Percentiles rank a stretch among this genome's conserved stretches.
Conservation (phyloP, 2,329 filamentous ascomycete species). For the Penicillium sp. region DNA sequence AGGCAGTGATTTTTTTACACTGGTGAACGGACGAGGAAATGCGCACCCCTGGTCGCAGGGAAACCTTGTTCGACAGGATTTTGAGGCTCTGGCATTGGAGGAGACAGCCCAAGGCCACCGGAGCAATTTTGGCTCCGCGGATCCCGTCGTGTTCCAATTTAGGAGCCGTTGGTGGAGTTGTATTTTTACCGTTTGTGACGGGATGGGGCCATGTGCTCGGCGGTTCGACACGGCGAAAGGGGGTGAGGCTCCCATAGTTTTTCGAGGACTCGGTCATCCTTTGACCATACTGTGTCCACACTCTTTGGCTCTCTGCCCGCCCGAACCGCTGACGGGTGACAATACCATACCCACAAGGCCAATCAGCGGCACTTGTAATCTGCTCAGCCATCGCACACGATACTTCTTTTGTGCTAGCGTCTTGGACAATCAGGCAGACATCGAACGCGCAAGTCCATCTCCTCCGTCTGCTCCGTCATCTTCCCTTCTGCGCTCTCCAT, state of each 20-base stretch:
- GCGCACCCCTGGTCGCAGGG: conserved; percentile 1
- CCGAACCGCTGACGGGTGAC: conserved; percentile 2
- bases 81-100: conserved; percentile 1
- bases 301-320: background rate
- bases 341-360: conserved; percentile 10
- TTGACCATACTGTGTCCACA: background rate
- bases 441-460: conserved; percentile 29
- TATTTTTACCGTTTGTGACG: background rate
- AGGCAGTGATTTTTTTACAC: conserved; percentile 3
- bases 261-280: background rate
- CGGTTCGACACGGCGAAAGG: background rate
- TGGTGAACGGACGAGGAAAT: background rate
- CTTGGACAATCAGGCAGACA: conserved; percentile 47
- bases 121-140: conserved; percentile 3
- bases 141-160: conserved; percentile 13
- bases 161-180: conserved; percentile 1
- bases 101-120: background rate
- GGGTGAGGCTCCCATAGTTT: background rate
- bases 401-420: conserved; percentile 30
- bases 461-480: conserved; percentile 26
- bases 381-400: conserved; percentile 28
- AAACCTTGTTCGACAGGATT: background rate
- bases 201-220: background rate
- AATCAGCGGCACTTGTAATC: conserved; percentile 15
- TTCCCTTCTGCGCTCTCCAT: conserved; percentile 22